Conservation (phyloP, 2,329 filamentous ascomycete species). For the Phaeomoniella chlamydospora region DNA sequence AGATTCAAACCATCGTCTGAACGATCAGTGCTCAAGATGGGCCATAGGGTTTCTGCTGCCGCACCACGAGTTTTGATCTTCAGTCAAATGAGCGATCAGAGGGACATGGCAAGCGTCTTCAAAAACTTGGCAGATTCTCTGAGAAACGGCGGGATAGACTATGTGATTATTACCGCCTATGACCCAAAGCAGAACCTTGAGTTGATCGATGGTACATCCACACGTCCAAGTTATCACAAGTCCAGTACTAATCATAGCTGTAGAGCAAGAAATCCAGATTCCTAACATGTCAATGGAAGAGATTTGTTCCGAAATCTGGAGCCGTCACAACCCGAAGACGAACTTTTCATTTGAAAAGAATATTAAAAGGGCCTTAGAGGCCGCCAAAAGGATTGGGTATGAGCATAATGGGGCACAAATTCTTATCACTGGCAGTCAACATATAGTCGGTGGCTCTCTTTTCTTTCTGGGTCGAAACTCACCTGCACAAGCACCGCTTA, state of each 20-base stretch:
- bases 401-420: constrained; percentile 4
- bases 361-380: constrained; percentile 14
- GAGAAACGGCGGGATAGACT: constrained; percentile 6
- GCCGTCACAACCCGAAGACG: constrained; percentile 9
- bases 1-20: background rate
- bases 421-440: constrained; percentile 47
- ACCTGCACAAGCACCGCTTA: background rate
- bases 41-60: too few species aligned
- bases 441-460: constrained; percentile 44
- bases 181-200: constrained; percentile 12
- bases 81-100: constrained; percentile 16
- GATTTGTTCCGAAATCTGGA: constrained; percentile 12
- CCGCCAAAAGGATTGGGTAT: constrained; percentile 9
- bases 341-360: constrained; percentile 10
- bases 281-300: constrained; percentile 10
- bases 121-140: constrained; percentile 10
- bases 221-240: background rate
- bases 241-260: constrained; percentile 5
- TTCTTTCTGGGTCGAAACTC: constrained; percentile 26
- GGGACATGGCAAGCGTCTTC: constrained; percentile 13
- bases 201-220: constrained; percentile 8
- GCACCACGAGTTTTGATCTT: constrained; percentile 19
- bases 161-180: constrained; percentile 18
- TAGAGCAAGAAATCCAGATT: constrained; percentile 10
- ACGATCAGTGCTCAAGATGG: background rate